phyloP scores from a whole-genome alignment of 2,329 filamentous ascomycete species.

The Nemania abortiva region DNA sequence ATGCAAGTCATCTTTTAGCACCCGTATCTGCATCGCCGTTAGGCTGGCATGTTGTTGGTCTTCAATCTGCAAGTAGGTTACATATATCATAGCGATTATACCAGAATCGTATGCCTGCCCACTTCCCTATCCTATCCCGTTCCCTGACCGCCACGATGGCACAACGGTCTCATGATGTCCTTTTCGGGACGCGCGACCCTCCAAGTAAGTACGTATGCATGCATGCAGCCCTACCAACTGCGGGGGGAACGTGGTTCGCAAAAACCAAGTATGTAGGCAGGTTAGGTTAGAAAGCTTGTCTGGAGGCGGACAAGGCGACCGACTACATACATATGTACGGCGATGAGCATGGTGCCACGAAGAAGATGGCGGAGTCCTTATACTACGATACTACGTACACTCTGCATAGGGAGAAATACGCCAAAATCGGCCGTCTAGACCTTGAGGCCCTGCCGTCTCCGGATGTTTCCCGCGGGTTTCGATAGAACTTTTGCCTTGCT shows the following conservation, averaged over 20 bases:
- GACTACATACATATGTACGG: too few species aligned
- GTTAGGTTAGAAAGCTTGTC: too few species aligned
- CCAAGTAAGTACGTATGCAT: too few species aligned
- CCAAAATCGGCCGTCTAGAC: neutral
- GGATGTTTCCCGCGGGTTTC: neutral
- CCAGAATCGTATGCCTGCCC: neutral
- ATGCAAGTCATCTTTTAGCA: constrained; percentile 31
- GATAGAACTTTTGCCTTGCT: neutral
- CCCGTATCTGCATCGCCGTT: neutral
- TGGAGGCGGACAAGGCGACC: too few species aligned
- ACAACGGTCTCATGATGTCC: neutral
- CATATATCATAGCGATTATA: neutral
- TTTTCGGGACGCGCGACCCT: neutral
- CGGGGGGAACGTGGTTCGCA: neutral
- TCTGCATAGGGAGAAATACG: neutral
- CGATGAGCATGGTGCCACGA: too few species aligned
- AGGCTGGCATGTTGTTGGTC: neutral
- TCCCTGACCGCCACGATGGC: neutral
- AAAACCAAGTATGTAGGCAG: neutral
- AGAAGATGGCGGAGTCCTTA: too few species aligned
- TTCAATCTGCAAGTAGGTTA: neutral
- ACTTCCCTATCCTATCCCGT: neutral
- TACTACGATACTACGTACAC: too few species aligned
- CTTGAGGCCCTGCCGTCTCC: neutral
- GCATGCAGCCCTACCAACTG: neutral